Evolutionary conservation across 1,139 yeast species (phyloP).

Genomic region (Yamadazyma mexicana): DNA sequence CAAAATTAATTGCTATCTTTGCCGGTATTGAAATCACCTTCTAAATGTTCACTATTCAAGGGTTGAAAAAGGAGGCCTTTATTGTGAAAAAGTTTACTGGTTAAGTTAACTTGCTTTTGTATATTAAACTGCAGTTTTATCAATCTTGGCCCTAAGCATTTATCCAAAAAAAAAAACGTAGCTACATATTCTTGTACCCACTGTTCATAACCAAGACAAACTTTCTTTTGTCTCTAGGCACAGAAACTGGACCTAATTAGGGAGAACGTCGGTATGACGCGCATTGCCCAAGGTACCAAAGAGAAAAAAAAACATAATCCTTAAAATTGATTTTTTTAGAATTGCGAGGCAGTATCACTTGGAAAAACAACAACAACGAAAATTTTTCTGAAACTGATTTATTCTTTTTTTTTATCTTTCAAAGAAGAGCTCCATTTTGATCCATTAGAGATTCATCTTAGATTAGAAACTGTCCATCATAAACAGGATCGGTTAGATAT

Average conservation of each 20-base stretch:
- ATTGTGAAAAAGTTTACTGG: too few relatives aligned
- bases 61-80: too few relatives aligned
- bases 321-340: not conserved
- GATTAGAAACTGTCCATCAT: not conserved
- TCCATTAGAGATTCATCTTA: not conserved
- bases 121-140: too few relatives aligned
- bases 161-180: too few relatives aligned
- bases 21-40: too few relatives aligned
- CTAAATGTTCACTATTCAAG: too few relatives aligned
- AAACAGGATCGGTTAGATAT: not conserved
- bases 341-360: slow-evolving; percentile 9
- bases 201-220: too few relatives aligned
- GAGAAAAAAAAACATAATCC: not conserved
- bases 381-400: slow-evolving; percentile 2
- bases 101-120: too few relatives aligned
- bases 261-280: too few relatives aligned
- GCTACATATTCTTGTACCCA: not conserved
- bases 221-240: too few relatives aligned
- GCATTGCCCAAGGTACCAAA: not conserved
- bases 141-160: too few relatives aligned
- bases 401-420: slow-evolving; percentile 1
- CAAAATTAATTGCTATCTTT: too few relatives aligned
- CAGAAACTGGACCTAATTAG: not conserved
- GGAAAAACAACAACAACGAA: slow-evolving; percentile 6
- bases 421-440: not conserved